Base-by-base conservation (phyloP, 768 basidiomycete genomes). In the Suillus variegatus region DNA sequence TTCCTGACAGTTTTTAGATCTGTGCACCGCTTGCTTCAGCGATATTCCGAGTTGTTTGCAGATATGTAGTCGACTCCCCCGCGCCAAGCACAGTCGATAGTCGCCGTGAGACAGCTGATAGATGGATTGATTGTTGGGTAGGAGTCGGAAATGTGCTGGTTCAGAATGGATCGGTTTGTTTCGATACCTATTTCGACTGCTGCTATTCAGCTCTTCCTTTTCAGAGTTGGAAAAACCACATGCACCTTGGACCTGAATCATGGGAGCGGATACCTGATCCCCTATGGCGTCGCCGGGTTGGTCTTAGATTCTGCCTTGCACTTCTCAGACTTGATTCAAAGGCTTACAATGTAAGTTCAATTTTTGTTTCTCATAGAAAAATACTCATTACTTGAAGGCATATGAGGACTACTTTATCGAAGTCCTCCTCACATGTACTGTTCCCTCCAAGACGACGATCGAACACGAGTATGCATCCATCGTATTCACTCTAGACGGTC, bases 111-210 rank as follows among this genome's bases (percentile, higher is more conserved):
- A 82, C 84, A 60, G 82, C 86, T 35, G 85, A 86, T 69, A 72
- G 75, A 35, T 86, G 92, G 81, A 81, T 92, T 40, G 84, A 86
- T 63, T 89, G 88, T 69, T 95, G 92, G 91, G 80, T 91, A 8
- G 86, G 88, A 6, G 93, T 89, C 68, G 87, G 86, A 1, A 81
- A 82, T 63, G 82, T 93, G 20, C 70, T 88, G 18, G 83, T 90
- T 7, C 83, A 84, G 67, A 85, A 86, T 64, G 73, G 78, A 25
- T 46, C 52, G 63, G 41, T 25, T 49, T 43, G 54, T 47, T 36
- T 57, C 20, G 35, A 60, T 60, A n/a, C 61, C 9, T 35, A 36
- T 38, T 18, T 36, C 6, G 16, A 52, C 55, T 36, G 41, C 38
- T 32, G 41, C 25, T 40, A 52, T 60, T 56, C 35, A 43, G 12